Conservation (phyloP, 148 eudicot genomes). For the Heliosperma pusillum region DNA sequence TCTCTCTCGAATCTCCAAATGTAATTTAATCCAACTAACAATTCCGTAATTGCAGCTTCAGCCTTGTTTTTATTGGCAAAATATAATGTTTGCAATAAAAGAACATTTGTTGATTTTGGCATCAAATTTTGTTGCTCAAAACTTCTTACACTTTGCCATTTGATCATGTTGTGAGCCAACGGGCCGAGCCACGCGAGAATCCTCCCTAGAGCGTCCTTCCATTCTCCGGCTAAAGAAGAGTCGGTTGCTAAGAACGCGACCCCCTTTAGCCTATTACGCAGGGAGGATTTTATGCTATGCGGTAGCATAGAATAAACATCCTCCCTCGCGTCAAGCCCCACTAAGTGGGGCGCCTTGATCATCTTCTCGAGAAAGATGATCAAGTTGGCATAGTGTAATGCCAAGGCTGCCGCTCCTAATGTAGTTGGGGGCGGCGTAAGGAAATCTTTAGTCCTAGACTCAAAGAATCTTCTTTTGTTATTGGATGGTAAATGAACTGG, state of each 20-base stretch:
- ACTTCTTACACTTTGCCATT: conserved; percentile 90
- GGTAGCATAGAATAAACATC: conserved; percentile 89
- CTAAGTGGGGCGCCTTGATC: conserved; percentile 77
- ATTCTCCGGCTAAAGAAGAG: conserved; percentile 69
- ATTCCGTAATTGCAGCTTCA: conserved; percentile 88
- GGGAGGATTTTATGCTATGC: conserved; percentile 48
- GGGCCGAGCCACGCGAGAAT: conserved; percentile 78
- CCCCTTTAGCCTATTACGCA: conserved; percentile 59
- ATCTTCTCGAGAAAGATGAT: conserved; percentile 80
- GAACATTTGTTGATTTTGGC: conserved; percentile 40
- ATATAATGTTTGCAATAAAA: conserved; percentile 62
- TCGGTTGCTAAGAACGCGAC: conserved; percentile 72
- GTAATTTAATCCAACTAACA: conserved; percentile 86
- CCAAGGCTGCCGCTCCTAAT: conserved; percentile 67
- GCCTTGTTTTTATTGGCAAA: conserved; percentile 74
- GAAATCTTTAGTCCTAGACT: conserved; percentile 45
- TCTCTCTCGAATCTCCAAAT: conserved; percentile 92
- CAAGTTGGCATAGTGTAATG: conserved; percentile 80
- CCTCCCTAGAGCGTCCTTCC: conserved; percentile 80
- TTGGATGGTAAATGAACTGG: neutral
- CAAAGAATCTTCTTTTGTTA: conserved; percentile 38
- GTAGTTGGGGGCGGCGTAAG: conserved; percentile 47
- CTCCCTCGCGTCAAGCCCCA: conserved; percentile 81
- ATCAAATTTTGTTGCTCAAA: conserved; percentile 70
- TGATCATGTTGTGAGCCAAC: conserved; percentile 88